These are phyloP conservation scores for Mortierella alpina DNA, from an alignment of 192 early-diverging fungal species.

Conservation along the genomic window DNA sequence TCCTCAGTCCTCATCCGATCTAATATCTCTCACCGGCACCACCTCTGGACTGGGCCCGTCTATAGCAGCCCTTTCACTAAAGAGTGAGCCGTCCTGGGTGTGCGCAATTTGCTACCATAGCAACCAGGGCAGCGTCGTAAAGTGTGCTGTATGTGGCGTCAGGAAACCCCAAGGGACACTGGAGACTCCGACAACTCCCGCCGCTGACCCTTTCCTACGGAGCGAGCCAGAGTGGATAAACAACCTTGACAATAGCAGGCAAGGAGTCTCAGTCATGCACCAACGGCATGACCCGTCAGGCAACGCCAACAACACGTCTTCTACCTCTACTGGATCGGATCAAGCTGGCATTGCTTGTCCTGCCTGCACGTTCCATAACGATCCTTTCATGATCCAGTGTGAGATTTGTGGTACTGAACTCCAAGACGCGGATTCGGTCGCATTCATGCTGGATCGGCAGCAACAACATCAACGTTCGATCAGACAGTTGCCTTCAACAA, in stretches of 20 bases:
- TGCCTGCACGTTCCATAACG: conserved; percentile 91
- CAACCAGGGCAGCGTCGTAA: conserved; percentile 51
- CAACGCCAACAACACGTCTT: neutral
- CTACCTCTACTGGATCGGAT: neutral
- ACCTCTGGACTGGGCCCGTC: conserved; percentile 25
- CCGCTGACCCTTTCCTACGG: conserved; percentile 23
- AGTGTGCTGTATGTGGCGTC: conserved; percentile 73
- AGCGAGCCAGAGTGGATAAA: conserved; percentile 1
- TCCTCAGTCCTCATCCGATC: conserved; percentile 3
- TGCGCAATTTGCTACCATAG: conserved; percentile 65
- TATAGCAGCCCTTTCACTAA: conserved; percentile 10
- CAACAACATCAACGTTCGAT: conserved; percentile 48
- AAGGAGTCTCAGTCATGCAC: neutral
- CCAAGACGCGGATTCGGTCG: conserved; percentile 29
- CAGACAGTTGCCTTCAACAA: conserved; percentile 22
- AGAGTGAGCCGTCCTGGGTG: conserved; percentile 54
- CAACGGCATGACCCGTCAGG: neutral
- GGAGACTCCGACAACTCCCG: conserved; percentile 3
- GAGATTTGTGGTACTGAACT: conserved; percentile 88
- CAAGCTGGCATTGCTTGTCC: conserved; percentile 66
- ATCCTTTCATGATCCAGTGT: conserved; percentile 80
- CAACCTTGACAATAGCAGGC: neutral
- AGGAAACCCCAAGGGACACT: conserved; percentile 23
- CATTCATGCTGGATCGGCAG: conserved; percentile 40
- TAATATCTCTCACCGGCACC: conserved; percentile 2